These are phyloP conservation scores for Xanthoceras sorbifolium DNA, from an alignment of 345 rosid genomes.

Conservation along the genomic window DNA sequence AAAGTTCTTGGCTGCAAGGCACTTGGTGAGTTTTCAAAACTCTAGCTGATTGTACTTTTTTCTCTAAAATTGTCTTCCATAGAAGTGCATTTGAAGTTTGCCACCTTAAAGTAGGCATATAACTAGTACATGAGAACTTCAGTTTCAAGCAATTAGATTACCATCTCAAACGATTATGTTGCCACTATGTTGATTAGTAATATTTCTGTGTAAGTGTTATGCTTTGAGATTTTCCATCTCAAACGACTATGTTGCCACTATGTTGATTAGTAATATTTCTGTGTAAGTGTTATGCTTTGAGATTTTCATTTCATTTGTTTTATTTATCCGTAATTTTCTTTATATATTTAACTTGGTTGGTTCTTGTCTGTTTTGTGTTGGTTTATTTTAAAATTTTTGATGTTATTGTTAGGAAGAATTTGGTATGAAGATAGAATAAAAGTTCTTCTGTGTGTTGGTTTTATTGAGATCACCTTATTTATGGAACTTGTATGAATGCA, in stretches of 20 bases:
- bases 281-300: background rate
- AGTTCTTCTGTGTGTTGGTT: background rate
- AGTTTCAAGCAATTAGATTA: too few species aligned
- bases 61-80: too few species aligned
- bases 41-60: background rate
- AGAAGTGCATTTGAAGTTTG: too few species aligned
- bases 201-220: too few species aligned
- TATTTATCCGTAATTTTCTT: background rate
- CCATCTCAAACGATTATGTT: too few species aligned
- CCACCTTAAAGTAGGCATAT: too few species aligned
- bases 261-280: too few species aligned
- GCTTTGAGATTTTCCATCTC: too few species aligned
- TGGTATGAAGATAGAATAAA: background rate
- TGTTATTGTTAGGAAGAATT: background rate
- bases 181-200: too few species aligned
- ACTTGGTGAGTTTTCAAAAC: constrained; percentile 65
- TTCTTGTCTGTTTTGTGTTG: background rate
- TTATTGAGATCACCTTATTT: background rate
- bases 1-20: constrained; percentile 77
- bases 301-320: background rate
- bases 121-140: too few species aligned
- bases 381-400: too few species aligned
- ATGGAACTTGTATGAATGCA: background rate
- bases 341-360: background rate
- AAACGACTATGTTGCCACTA: too few species aligned